A percentile compares a stretch with the other conserved stretches of the same genome.
These are phyloP conservation scores for Mycena capillaripes DNA, from an alignment of 768 basidiomycete genomes.

Conservation along the genomic window DNA sequence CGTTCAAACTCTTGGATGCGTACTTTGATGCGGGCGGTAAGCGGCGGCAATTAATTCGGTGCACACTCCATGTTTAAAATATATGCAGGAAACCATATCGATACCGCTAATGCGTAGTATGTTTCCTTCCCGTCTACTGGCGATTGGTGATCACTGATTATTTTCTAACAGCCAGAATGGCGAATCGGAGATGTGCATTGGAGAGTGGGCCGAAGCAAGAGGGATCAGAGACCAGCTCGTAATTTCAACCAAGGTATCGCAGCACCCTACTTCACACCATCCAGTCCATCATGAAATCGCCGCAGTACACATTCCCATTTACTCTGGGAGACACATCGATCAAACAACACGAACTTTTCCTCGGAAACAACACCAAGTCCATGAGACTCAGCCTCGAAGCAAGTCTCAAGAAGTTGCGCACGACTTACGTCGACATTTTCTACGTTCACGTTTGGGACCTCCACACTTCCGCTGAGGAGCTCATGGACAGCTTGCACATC, in stretches of 20 bases:
- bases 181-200: background rate
- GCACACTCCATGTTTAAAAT: background rate
- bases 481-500: constrained; percentile 60
- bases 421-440: constrained; percentile 69
- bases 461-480: constrained; percentile 58
- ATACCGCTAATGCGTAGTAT: background rate
- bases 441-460: constrained; percentile 69
- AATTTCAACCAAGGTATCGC: background rate
- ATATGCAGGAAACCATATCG: background rate
- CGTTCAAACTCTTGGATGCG: constrained; percentile 5
- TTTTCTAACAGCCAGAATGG: background rate
- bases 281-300: background rate
- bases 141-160: background rate
- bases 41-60: background rate
- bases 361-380: constrained; percentile 64
- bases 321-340: background rate
- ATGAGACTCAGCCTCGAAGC: constrained; percentile 54
- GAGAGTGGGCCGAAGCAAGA: background rate
- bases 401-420: constrained; percentile 59
- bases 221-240: background rate
- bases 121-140: background rate
- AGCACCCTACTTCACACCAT: background rate
- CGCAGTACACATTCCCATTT: background rate
- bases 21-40: background rate
- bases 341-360: constrained; percentile 42